Conservation (phyloP, 192 early-diverging fungal genomes). For the Backusella sp. region DNA sequence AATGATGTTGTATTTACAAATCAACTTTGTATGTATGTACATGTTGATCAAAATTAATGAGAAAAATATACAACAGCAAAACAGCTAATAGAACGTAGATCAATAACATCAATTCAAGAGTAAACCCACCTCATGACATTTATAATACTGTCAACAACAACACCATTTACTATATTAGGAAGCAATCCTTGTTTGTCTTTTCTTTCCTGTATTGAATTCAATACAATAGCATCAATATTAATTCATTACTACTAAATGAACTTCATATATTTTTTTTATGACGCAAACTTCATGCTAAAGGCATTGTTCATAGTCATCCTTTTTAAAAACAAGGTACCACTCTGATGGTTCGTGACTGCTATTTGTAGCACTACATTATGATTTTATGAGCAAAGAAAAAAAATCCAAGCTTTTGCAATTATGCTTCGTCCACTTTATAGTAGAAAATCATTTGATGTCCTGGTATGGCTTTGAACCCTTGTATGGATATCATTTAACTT, state of each 20-base stretch:
- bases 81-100: neutral
- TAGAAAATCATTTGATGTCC: slow-evolving; percentile 1
- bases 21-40: no score
- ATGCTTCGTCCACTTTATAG: slow-evolving; percentile 22
- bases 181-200: neutral
- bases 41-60: neutral
- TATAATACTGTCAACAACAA: no score
- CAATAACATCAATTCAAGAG: neutral
- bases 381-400: neutral
- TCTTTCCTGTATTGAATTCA: neutral
- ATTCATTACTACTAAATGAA: neutral
- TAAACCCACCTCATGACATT: neutral
- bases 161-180: no score
- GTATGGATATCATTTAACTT: no score
- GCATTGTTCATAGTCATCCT: no score
- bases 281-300: neutral
- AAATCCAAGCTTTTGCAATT: neutral
- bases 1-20: no score
- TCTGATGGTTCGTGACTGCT: no score
- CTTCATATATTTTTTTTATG: neutral
- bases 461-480: slow-evolving; percentile 7
- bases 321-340: no score
- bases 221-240: neutral
- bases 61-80: neutral
- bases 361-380: no score